Conservation (phyloP, 2,329 filamentous ascomycete species). For the Exophiala viscosa region DNA sequence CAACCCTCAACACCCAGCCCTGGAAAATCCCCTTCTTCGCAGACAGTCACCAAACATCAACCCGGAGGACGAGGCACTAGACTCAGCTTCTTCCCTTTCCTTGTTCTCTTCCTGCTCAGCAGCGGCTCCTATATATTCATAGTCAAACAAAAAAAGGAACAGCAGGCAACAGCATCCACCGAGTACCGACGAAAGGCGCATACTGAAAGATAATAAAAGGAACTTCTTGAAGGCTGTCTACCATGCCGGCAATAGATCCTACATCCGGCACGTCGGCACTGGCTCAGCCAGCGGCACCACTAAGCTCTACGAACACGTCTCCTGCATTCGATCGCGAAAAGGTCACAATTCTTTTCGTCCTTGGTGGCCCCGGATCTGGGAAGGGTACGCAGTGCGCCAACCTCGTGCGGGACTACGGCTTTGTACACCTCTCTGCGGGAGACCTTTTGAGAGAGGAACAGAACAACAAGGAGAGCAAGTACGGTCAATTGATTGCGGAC, state of each 20-base stretch:
- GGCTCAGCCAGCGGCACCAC: slow-evolving; percentile 40
- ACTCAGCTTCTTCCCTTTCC: slow-evolving; percentile 37
- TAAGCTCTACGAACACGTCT: slow-evolving; percentile 52
- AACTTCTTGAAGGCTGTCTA: neutral
- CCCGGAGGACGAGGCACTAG: slow-evolving; percentile 20
- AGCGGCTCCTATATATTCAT: slow-evolving; percentile 50
- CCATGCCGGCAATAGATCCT: slow-evolving; percentile 24
- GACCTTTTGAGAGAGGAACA: slow-evolving; percentile 94
- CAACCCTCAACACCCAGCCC: neutral
- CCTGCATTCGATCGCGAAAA: slow-evolving; percentile 72
- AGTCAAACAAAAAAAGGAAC: slow-evolving; percentile 41
- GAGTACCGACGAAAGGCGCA: slow-evolving; percentile 33
- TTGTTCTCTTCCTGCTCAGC: slow-evolving; percentile 45
- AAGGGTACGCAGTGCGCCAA: slow-evolving; percentile 95
- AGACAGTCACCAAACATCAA: slow-evolving; percentile 12
- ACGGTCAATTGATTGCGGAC: slow-evolving; percentile 85
- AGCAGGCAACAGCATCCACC: slow-evolving; percentile 9
- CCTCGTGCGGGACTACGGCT: slow-evolving; percentile 81
- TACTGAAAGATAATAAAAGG: slow-evolving; percentile 19
- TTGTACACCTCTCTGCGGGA: slow-evolving; percentile 88
- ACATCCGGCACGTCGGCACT: slow-evolving; percentile 20
- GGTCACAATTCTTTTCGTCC: slow-evolving; percentile 92
- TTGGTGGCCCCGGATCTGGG: slow-evolving; percentile 90
- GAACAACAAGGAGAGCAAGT: slow-evolving; percentile 77
- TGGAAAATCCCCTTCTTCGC: slow-evolving; percentile 1